Percentiles rank a stretch among this genome's conserved stretches.
phyloP scores from a whole-genome alignment of 352 stramenopile species.

The Phytophthora pinifolia region DNA sequence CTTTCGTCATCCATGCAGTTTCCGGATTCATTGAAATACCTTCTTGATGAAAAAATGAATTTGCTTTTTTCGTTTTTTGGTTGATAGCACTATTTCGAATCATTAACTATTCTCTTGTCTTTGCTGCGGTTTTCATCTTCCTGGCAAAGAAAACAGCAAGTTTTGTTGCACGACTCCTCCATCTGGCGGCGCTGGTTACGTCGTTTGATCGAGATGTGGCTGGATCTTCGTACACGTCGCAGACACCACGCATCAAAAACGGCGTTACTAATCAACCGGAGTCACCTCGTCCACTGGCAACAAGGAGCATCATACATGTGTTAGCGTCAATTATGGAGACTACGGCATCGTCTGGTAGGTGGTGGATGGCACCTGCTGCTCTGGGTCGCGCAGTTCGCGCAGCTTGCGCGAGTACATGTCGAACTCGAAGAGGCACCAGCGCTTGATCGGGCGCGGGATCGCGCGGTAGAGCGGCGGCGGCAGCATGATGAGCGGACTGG shows the following conservation, averaged over 20 bases:
- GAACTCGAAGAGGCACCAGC: constrained; percentile 50
- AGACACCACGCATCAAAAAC: too few relatives aligned
- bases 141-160: too few relatives aligned
- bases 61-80: constrained; percentile 24
- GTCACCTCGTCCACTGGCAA: too few relatives aligned
- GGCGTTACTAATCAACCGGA: too few relatives aligned
- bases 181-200: neutral
- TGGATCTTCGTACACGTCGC: constrained; percentile 8
- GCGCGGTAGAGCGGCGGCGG: constrained; percentile 44
- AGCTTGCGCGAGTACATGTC: constrained; percentile 60
- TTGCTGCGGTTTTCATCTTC: too few relatives aligned
- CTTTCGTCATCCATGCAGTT: constrained; percentile 30
- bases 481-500: constrained; percentile 57
- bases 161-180: neutral
- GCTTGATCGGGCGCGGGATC: constrained; percentile 43
- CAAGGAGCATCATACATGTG: neutral
- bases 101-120: too few relatives aligned
- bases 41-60: constrained; percentile 16
- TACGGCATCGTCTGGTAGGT: constrained; percentile 40
- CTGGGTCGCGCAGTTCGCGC: constrained; percentile 19
- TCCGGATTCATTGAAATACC: constrained; percentile 16
- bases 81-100: too few relatives aligned
- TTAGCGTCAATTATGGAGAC: neutral
- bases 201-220: neutral
- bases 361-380: constrained; percentile 13